Percentiles rank a stretch among this genome's conserved stretches.
These are phyloP conservation scores for Escovopsis sp. DNA, from an alignment of 2,329 filamentous ascomycete species.

Conservation along the genomic window DNA sequence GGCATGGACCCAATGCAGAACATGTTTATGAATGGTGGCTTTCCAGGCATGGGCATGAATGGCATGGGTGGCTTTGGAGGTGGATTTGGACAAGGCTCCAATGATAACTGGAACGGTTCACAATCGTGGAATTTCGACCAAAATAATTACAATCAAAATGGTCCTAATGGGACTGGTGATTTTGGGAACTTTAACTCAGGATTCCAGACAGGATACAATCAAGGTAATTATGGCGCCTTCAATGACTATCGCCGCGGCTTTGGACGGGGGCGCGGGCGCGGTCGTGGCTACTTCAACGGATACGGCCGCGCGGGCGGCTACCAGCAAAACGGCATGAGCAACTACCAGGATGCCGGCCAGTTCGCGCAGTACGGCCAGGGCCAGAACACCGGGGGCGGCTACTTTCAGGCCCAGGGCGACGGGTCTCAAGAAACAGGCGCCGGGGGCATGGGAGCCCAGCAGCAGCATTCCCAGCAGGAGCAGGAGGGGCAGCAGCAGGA, in stretches of 20 bases:
- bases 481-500: background rate
- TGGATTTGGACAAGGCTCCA: conserved; percentile 46
- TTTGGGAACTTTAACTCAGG: conserved; percentile 67
- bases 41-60: conserved; percentile 63
- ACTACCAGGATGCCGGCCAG: conserved; percentile 21
- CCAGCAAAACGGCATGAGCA: conserved; percentile 26
- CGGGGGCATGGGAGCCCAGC: background rate
- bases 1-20: conserved; percentile 70
- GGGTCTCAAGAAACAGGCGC: conserved; percentile 2
- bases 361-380: conserved; percentile 15
- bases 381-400: conserved; percentile 1
- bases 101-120: conserved; percentile 69
- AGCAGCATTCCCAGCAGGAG: background rate
- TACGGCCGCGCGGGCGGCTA: conserved; percentile 39
- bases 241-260: conserved; percentile 63
- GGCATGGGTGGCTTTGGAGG: conserved; percentile 65
- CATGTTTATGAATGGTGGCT: conserved; percentile 68
- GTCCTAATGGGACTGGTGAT: conserved; percentile 66
- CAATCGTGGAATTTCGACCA: conserved; percentile 72
- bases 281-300: conserved; percentile 44
- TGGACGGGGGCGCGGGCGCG: conserved; percentile 51
- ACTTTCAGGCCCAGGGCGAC: conserved; percentile 8
- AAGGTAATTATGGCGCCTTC: conserved; percentile 72
- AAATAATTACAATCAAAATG: conserved; percentile 85
- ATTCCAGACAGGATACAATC: conserved; percentile 64